Evolutionary conservation across 176 grass and related monocot genomes (phyloP), one percentile per base, ranked within the genome.

Genomic region (Secale cereale): DNA sequence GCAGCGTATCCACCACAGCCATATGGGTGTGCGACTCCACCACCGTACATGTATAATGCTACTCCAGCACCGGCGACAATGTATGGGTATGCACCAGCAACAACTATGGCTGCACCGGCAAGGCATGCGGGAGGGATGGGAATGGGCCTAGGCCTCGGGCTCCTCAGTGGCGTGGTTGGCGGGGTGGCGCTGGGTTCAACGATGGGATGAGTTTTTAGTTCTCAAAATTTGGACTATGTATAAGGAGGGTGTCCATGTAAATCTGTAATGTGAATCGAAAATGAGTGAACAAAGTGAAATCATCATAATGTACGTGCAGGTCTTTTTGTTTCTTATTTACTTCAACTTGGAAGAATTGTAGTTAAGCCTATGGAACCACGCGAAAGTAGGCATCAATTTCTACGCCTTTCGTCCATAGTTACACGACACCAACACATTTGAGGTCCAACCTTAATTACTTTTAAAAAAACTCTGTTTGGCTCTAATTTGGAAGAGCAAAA

Each of bases 31-130:
- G 23, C 66, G 33, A 57, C 77, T 61, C 50, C 74, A 28, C 60
- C 82, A 2, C 65, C 80, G 10, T 89, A 92, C 19, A 89, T 81
- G 27, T 93, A 93, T 78, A 84, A 41, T 20, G 62, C 79, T 17
- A 7, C 29, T 2, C 79, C 64, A 0, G n/a, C 54, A 7, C 80
- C 76, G 17, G 64, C 30, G 14, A 54, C 25, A 14, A 62, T 41
- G 74, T 95, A 93, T 41, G 69, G 85, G 3, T 97, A 97, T 64
- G 31, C 37, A 0, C 16, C 85, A 0, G 43, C 57, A 10, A 35
- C 57, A 7, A 40, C 81, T 3, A 25, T 28, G 28, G 70, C 22
- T 27, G 27, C 57, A 13, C 81, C 46, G 3, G 26, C 15, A 59
- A 80, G 87, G 59, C 45, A 73, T 0, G 73, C 73, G 2, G 61